Conservation (phyloP, 306 rosid species). For the Sicyos baderoa region DNA sequence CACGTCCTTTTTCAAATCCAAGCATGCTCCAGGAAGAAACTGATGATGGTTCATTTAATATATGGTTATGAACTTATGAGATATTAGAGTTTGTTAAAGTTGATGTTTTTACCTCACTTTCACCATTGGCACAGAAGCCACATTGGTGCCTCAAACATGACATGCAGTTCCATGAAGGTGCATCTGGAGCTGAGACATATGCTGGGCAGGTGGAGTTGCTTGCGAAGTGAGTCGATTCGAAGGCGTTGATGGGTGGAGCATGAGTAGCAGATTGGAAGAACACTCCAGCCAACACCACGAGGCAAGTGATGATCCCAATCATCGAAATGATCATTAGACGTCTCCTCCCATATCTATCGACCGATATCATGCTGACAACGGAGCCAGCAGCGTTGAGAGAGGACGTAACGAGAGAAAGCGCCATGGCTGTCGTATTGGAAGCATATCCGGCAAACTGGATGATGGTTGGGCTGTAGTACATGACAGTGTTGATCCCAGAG, state of each 20-base stretch:
- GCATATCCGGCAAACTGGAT: constrained; percentile 83
- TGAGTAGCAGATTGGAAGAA: constrained; percentile 45
- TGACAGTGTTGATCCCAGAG: constrained; percentile 77
- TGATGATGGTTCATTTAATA: constrained; percentile 19
- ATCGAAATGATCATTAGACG: constrained; percentile 57
- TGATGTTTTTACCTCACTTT: constrained; percentile 27
- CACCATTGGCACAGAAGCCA: constrained; percentile 46
- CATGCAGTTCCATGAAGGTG: constrained; percentile 70
- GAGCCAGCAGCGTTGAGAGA: constrained; percentile 64
- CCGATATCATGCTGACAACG: constrained; percentile 44
- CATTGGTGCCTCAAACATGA: constrained; percentile 48
- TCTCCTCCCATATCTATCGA: constrained; percentile 64
- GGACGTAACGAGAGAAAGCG: constrained; percentile 70
- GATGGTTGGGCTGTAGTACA: constrained; percentile 87
- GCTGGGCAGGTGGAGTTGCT: constrained; percentile 50
- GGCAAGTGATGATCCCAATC: constrained; percentile 47
- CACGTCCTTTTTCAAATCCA: constrained; percentile 32
- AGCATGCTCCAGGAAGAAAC: constrained; percentile 66
- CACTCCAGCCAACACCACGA: constrained; percentile 37
- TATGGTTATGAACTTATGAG: not conserved
- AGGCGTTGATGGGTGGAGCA: constrained; percentile 38
- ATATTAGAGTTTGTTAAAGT: not conserved
- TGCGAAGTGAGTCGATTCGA: constrained; percentile 52
- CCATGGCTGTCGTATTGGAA: constrained; percentile 61
- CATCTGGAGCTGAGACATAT: constrained; percentile 31